Evolutionary conservation across 345 rosid species (phyloP).

Genomic region (Angophora floribunda): DNA sequence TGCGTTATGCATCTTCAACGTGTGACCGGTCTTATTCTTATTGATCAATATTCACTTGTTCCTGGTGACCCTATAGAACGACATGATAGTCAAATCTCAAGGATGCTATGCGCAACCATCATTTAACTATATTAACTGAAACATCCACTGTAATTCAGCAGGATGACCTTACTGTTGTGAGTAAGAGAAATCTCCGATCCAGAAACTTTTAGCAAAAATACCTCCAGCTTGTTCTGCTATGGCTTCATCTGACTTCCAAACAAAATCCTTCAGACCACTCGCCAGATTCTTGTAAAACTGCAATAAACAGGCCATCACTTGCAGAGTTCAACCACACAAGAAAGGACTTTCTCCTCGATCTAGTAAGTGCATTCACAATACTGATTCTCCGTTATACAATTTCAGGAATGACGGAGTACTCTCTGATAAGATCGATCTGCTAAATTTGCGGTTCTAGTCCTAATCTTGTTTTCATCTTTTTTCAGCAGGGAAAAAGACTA

Average conservation of each 20-base stretch:
- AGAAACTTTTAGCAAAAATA: background rate
- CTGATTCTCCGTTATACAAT: no score
- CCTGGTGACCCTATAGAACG: background rate
- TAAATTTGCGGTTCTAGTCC: no score
- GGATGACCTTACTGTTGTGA: background rate
- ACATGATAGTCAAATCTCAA: background rate
- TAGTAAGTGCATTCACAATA: no score
- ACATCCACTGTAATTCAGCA: background rate
- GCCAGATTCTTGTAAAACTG: slow-evolving; percentile 20
- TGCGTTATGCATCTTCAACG: background rate
- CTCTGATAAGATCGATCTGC: no score
- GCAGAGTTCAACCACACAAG: no score
- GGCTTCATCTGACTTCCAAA: slow-evolving; percentile 65
- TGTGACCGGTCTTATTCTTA: background rate
- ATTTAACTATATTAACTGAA: background rate
- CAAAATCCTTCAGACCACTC: slow-evolving; percentile 50
- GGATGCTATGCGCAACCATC: background rate
- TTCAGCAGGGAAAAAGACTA: no score
- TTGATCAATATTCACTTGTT: background rate
- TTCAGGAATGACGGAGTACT: no score
- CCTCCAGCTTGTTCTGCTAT: slow-evolving; percentile 20
- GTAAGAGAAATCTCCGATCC: background rate
- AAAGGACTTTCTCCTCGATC: no score
- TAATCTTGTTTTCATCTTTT: no score
- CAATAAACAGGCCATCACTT: no score